These are phyloP conservation scores for Marasmius oreades DNA, from an alignment of 1,284 basidiomycete species.

Conservation along the genomic window DNA sequence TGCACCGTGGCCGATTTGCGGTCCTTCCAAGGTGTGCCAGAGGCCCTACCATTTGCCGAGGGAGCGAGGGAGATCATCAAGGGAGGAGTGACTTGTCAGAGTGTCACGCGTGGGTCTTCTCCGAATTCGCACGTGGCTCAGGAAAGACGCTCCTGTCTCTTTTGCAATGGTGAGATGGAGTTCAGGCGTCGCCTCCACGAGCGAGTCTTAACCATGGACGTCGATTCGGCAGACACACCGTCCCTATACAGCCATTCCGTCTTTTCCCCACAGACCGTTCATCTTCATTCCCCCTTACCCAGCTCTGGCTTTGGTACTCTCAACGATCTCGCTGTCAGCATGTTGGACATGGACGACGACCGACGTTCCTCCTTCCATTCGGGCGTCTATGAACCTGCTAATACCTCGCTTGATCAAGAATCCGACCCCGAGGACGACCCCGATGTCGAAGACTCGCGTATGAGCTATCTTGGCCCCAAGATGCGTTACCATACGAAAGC, in stretches of 20 bases:
- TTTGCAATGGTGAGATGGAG: constrained; percentile 18
- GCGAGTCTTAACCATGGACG: constrained; percentile 50
- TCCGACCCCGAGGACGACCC: constrained; percentile 30
- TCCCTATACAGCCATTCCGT: constrained; percentile 61
- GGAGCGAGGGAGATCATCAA: constrained; percentile 37
- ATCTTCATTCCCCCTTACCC: constrained; percentile 13
- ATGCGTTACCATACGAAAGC: constrained; percentile 77
- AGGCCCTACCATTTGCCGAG: constrained; percentile 57
- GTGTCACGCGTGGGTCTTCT: background rate
- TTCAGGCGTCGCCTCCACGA: constrained; percentile 51
- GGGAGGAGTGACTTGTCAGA: background rate
- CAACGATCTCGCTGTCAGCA: constrained; percentile 48
- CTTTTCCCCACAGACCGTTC: constrained; percentile 44
- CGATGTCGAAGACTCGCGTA: constrained; percentile 39
- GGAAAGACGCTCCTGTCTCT: background rate
- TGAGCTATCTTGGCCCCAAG: constrained; percentile 73
- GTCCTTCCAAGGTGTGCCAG: constrained; percentile 68
- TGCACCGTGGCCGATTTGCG: constrained; percentile 63
- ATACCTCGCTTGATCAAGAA: constrained; percentile 10
- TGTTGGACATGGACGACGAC: constrained; percentile 61
- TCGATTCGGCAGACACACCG: constrained; percentile 56
- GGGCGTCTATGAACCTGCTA: constrained; percentile 21
- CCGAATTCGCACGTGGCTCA: background rate
- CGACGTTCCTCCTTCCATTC: constrained; percentile 38
- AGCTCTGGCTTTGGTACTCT: constrained; percentile 33